phyloP scores from a whole-genome alignment of 2,329 filamentous ascomycete species.

The Huntiella omanensis region DNA sequence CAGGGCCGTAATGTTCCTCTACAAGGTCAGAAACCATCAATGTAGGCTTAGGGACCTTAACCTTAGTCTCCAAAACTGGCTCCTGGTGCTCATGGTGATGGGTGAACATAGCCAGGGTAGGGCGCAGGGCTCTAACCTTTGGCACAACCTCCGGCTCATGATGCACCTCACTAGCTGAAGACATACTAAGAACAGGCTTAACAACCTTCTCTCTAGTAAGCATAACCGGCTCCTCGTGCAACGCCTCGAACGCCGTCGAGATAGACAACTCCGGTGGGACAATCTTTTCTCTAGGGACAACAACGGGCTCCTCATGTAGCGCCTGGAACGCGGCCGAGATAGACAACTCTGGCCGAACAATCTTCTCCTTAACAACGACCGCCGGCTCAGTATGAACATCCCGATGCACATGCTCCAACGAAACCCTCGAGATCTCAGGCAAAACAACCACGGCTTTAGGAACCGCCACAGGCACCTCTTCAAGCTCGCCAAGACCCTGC shows the following conservation, averaged over 20 bases:
- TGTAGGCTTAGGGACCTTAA: constrained; percentile 14
- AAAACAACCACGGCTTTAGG: not conserved
- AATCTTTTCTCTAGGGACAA: not conserved
- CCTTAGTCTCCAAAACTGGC: constrained; percentile 17
- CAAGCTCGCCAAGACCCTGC: no score
- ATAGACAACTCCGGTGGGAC: no score
- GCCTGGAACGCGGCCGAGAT: no score
- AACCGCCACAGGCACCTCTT: not conserved
- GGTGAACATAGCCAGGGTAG: constrained; percentile 15
- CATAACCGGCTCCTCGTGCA: not conserved
- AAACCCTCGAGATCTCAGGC: not conserved
- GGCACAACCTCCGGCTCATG: constrained; percentile 12
- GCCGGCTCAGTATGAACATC: no score
- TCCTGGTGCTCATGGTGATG: constrained; percentile 17
- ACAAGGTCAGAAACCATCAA: constrained; percentile 13
- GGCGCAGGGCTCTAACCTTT: not conserved
- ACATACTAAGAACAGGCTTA: not conserved
- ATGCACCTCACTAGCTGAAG: not conserved
- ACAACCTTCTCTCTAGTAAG: not conserved
- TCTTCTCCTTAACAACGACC: no score
- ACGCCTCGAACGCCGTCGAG: no score
- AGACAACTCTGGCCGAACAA: no score
- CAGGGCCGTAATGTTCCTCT: constrained; percentile 15
- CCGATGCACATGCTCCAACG: not conserved
- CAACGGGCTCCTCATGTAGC: not conserved